Evolutionary conservation across 495 filamentous ascomycete genomes (phyloP).

Genomic region (Pseudoneurospora amorphoporcata): DNA sequence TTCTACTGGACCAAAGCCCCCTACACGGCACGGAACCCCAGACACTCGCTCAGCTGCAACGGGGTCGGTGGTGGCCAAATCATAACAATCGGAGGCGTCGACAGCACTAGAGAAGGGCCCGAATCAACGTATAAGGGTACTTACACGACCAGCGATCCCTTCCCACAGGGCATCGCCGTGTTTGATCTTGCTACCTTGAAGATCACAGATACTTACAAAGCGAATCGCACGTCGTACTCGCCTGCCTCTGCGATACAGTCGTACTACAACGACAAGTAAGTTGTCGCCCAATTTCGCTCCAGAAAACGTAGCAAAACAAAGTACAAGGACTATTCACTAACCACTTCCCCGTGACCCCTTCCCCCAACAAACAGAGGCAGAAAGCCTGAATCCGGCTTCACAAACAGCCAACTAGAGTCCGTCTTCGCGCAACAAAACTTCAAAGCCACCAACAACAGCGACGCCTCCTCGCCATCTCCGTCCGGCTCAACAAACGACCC

Average conservation of each 20-base stretch:
- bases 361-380: neutral
- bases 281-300: neutral
- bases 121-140: conserved; percentile 1
- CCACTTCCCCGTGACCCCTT: neutral
- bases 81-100: conserved; percentile 16
- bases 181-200: conserved; percentile 11
- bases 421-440: neutral
- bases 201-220: conserved; percentile 3
- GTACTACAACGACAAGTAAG: conserved; percentile 14
- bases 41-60: conserved; percentile 15
- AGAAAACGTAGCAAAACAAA: neutral
- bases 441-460: neutral
- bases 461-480: neutral
- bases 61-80: conserved; percentile 13
- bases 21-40: conserved; percentile 10
- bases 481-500: neutral
- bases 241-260: conserved; percentile 2
- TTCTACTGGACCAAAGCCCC: conserved; percentile 16
- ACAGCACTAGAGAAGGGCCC: conserved; percentile 4
- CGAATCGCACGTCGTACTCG: conserved; percentile 1
- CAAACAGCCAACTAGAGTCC: neutral
- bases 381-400: neutral
- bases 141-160: conserved; percentile 15
- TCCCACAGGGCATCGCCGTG: conserved; percentile 10
- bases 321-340: neutral